Base-by-base conservation (phyloP, 345 rosid species). In the Eucalyptus paniculata region DNA sequence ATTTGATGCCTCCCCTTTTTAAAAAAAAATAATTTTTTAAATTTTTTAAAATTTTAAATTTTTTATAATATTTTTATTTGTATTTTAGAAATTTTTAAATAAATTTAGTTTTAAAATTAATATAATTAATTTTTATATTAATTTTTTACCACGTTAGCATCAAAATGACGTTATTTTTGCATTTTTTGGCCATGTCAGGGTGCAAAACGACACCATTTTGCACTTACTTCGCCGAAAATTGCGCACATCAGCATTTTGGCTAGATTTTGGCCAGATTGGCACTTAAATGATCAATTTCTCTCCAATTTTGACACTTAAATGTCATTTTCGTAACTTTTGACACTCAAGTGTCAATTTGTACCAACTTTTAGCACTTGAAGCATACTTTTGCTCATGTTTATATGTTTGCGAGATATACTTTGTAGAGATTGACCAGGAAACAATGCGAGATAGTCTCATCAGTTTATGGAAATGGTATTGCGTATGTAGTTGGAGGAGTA, bases 121-220 rank as follows among this genome's bases (percentile, higher is more conserved):
- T 50, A 6, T 6, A 5, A 16, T 50, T 50, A 50, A 15, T 15
- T 50, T 5, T 50, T 50, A 50, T 50, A 50, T 50, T 50, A 50
- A 50, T 50, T 50, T 50, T 50, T 50, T 50, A 50, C 3, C 1
- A 50, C 3, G 1, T 50, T 0, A 50, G 0, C 53, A 50, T 0
- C 0, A 50, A 50, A 50, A 50, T 0, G 1, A 50, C 0, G 0
- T 5, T 0, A 5, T 50, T 50, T 50, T 50, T 50, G 51, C 18
- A 50, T 50, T 50, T 0, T 50, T 0, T 50, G 0, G 18, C 0
- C 3, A 50, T 0, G 18, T 50, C 1, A 5, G 0, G 3, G 1
- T 50, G 18, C 53, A 15, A 50, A 50, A 50, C 1, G 0, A 50
- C 0, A 3, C 3, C 53, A 0, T 50, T 50, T 50, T 50, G 7